These are phyloP conservation scores for Phytopythium litorale DNA, from an alignment of 352 stramenopile genomes.

Conservation along the genomic window DNA sequence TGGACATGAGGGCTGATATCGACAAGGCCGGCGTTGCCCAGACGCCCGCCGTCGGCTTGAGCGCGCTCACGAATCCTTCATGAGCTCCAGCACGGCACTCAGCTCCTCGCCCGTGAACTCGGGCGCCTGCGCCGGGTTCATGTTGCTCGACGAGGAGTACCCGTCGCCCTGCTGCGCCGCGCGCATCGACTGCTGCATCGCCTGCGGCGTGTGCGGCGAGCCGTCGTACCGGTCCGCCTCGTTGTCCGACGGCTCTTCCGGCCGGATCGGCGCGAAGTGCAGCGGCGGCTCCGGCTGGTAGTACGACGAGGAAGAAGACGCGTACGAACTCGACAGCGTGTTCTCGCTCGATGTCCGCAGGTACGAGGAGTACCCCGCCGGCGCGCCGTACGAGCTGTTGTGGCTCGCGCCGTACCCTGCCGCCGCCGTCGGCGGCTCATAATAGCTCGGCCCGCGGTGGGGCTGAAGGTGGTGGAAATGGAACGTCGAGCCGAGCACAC, in stretches of 20 bases:
- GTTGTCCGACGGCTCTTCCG: constrained; percentile 22
- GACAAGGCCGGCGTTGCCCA: constrained; percentile 1
- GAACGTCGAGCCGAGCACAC: constrained; percentile 36
- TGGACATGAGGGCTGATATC: neutral
- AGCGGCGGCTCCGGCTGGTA: constrained; percentile 14
- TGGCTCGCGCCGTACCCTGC: constrained; percentile 4
- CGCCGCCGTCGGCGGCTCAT: constrained; percentile 16
- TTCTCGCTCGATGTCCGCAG: constrained; percentile 26
- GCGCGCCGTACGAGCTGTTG: constrained; percentile 5
- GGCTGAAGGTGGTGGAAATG: constrained; percentile 20
- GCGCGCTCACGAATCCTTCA: constrained; percentile 41
- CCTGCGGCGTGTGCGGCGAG: constrained; percentile 35
- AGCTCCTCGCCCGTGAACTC: constrained; percentile 79
- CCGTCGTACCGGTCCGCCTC: constrained; percentile 23
- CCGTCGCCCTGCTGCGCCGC: constrained; percentile 20
- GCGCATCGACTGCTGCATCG: constrained; percentile 16
- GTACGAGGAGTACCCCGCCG: constrained; percentile 38
- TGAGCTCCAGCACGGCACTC: constrained; percentile 71
- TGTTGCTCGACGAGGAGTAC: constrained; percentile 31
- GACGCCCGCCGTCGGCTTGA: neutral
- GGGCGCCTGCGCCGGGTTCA: constrained; percentile 56
- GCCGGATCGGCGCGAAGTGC: constrained; percentile 24
- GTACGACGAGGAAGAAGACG: constrained; percentile 17
- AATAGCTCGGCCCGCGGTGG: constrained; percentile 29
- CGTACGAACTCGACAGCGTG: constrained; percentile 27